A percentile compares a stretch with the other conserved stretches of the same genome.
phyloP scores from a whole-genome alignment of 371 early-diverging fungal genomes.

The Lichtheimia corymbifera region DNA sequence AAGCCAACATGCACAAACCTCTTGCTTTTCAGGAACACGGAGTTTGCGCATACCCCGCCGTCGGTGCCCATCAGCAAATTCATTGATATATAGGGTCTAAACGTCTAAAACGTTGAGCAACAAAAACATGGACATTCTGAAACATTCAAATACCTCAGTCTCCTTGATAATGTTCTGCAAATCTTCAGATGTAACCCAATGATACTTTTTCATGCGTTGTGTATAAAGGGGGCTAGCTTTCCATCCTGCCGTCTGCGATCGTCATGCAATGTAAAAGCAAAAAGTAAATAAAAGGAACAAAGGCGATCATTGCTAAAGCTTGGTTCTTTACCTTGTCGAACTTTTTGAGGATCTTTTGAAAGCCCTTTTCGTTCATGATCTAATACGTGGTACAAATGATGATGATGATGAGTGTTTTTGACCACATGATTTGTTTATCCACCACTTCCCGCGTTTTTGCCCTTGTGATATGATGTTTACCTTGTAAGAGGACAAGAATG shows the following conservation, averaged over 20 bases:
- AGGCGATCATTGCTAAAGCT: background rate
- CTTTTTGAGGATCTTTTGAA: conserved; percentile 79
- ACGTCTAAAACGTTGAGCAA: too few relatives aligned
- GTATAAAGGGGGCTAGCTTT: conserved; percentile 56
- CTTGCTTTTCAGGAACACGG: conserved; percentile 55
- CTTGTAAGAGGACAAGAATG: conserved; percentile 74
- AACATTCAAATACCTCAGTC: conserved; percentile 53
- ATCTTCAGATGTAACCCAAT: conserved; percentile 60
- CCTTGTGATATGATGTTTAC: conserved; percentile 22
- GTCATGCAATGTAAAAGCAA: background rate
- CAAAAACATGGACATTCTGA: too few relatives aligned
- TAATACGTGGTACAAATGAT: conserved; percentile 10
- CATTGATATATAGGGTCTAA: conserved; percentile 58
- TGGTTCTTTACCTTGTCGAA: conserved; percentile 63
- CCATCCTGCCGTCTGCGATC: conserved; percentile 44
- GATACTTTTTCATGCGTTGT: conserved; percentile 50
- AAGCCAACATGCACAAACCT: background rate
- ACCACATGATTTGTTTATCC: too few relatives aligned
- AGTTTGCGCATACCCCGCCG: conserved; percentile 70
- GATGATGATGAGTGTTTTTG: too few relatives aligned
- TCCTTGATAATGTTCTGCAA: conserved; percentile 57
- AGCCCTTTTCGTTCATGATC: conserved; percentile 72
- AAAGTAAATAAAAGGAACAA: too few relatives aligned
- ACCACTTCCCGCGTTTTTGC: too few relatives aligned
- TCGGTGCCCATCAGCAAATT: conserved; percentile 70